phyloP scores from a whole-genome alignment of 1,139 yeast species.

The Maudiozyma humilis region DNA sequence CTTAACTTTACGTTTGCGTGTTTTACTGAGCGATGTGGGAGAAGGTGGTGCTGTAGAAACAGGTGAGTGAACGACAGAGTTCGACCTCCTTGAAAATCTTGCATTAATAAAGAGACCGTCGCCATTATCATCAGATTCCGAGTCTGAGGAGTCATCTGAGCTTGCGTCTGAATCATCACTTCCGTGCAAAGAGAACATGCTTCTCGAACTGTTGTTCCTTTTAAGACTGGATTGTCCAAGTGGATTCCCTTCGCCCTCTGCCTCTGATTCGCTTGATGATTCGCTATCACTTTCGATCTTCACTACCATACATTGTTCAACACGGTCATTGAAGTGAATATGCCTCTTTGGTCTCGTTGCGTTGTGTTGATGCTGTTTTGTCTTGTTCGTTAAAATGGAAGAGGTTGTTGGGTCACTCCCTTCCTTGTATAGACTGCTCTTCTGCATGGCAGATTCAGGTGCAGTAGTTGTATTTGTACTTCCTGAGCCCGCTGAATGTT shows the following conservation, averaged over 20 bases:
- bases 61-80: conserved; percentile 19
- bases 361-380: conserved; percentile 8
- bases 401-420: conserved; percentile 3
- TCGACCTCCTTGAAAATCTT: conserved; percentile 26
- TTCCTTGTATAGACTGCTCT: neutral
- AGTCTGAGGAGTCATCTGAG: conserved; percentile 19
- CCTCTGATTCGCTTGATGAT: conserved; percentile 7
- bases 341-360: conserved; percentile 36
- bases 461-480: neutral
- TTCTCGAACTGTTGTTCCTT: neutral
- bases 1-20: conserved; percentile 21
- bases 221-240: neutral
- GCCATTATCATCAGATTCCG: conserved; percentile 28
- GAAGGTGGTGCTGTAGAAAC: conserved; percentile 31
- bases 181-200: conserved; percentile 1
- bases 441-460: neutral
- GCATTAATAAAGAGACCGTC: conserved; percentile 34
- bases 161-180: conserved; percentile 19
- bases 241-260: conserved; percentile 15
- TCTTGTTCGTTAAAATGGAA: conserved; percentile 13
- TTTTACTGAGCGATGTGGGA: conserved; percentile 25
- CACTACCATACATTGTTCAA: conserved; percentile 81
- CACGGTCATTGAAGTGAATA: conserved; percentile 87
- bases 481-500: neutral
- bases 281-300: conserved; percentile 38